These are phyloP conservation scores for Neurospora sp. DNA, from an alignment of 495 filamentous ascomycete genomes.

Conservation along the genomic window DNA sequence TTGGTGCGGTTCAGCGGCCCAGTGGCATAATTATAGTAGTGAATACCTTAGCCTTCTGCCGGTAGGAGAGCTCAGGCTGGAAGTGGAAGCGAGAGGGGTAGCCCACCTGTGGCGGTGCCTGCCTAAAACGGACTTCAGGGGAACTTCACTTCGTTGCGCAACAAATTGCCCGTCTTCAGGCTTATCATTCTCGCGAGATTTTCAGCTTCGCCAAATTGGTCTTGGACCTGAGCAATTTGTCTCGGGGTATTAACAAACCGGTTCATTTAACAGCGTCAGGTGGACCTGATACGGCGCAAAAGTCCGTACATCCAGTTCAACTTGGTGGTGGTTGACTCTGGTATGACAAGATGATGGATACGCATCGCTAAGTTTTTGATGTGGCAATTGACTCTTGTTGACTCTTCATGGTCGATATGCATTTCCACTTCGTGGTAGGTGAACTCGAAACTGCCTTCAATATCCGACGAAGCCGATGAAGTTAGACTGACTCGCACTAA, in stretches of 20 bases:
- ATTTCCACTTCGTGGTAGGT: neutral
- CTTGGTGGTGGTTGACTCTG: neutral
- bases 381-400: neutral
- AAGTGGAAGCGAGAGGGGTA: neutral
- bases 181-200: neutral
- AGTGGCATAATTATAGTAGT: neutral
- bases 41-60: neutral
- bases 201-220: neutral
- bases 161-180: neutral
- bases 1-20: neutral
- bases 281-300: neutral
- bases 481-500: neutral
- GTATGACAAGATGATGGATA: neutral
- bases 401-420: neutral
- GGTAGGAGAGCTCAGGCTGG: neutral
- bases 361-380: neutral
- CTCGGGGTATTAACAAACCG: neutral
- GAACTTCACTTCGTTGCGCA: neutral
- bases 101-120: neutral
- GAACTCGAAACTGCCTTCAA: neutral
- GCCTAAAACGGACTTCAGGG: neutral
- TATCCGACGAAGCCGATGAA: neutral
- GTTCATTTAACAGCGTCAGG: neutral
- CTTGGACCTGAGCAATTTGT: neutral
- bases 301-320: neutral